A percentile compares a stretch with the other conserved stretches of the same genome.
phyloP scores from a whole-genome alignment of 768 basidiomycete species.

The Cystobasidium onofrii region DNA sequence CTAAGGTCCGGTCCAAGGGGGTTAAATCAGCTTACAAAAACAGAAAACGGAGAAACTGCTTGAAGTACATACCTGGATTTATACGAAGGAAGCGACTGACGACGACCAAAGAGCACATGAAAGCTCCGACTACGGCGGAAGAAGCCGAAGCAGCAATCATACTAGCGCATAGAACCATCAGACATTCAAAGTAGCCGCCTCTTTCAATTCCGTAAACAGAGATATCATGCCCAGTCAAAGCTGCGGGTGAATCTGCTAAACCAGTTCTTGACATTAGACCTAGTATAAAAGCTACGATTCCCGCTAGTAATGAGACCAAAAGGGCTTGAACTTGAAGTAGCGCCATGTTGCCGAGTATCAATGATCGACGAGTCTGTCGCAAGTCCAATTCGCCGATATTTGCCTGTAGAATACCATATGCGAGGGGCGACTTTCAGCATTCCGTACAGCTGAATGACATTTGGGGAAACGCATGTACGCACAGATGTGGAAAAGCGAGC shows the following conservation, averaged over 20 bases:
- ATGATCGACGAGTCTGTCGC: constrained; percentile 54
- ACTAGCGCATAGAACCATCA: constrained; percentile 48
- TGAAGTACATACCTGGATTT: constrained; percentile 67
- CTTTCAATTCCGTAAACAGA: constrained; percentile 29
- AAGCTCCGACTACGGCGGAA: constrained; percentile 71
- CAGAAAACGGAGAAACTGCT: no score
- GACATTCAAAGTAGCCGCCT: constrained; percentile 46
- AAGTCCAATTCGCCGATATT: constrained; percentile 87
- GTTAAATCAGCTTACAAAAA: not conserved
- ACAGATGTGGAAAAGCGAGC: constrained; percentile 85
- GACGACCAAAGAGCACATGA: constrained; percentile 80
- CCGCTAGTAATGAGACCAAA: constrained; percentile 77
- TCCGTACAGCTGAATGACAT: not conserved
- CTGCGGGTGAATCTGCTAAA: constrained; percentile 24
- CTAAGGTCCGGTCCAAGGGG: constrained; percentile 48
- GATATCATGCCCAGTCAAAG: constrained; percentile 23
- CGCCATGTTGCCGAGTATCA: constrained; percentile 72
- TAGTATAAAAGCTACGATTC: constrained; percentile 64
- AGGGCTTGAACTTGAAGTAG: constrained; percentile 90
- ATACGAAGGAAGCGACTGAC: constrained; percentile 64
- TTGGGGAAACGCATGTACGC: constrained; percentile 9
- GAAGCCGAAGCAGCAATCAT: constrained; percentile 58
- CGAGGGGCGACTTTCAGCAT: not conserved
- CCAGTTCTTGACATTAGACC: constrained; percentile 49
- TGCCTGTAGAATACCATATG: constrained; percentile 45